Evolutionary conservation across 805 yeast genomes (phyloP).

Genomic region (Lipomyces mesembrius): DNA sequence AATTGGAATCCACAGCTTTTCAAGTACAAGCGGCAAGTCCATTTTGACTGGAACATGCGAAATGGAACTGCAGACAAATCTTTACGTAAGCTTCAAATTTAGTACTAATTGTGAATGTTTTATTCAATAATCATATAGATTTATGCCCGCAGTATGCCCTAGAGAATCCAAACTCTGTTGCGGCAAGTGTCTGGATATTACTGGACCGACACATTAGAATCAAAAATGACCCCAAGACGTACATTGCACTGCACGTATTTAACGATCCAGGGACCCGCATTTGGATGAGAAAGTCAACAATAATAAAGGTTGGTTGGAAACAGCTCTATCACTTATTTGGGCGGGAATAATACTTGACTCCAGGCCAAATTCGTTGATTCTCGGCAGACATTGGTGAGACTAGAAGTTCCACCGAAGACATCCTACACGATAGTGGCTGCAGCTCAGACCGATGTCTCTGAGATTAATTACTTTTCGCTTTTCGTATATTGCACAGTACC

Average conservation of each 20-base stretch:
- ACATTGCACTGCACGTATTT: slow-evolving; percentile 24
- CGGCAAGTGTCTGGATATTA: slow-evolving; percentile 25
- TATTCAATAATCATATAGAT: slow-evolving; percentile 2
- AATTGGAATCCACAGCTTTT: slow-evolving; percentile 61
- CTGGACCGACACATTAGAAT: slow-evolving; percentile 19
- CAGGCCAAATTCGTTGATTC: slow-evolving; percentile 30
- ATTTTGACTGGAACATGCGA: slow-evolving; percentile 26
- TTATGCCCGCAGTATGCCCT: slow-evolving; percentile 29
- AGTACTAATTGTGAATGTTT: neutral
- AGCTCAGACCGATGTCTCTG: slow-evolving; percentile 1
- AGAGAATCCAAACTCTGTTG: slow-evolving; percentile 6
- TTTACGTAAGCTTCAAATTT: slow-evolving; percentile 13
- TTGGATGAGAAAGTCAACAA: slow-evolving; percentile 11
- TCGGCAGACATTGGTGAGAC: slow-evolving; percentile 20
- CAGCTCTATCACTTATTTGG: neutral
- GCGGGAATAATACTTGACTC: neutral
- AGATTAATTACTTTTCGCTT: slow-evolving; percentile 17
- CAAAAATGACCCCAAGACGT: slow-evolving; percentile 14
- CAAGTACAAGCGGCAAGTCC: slow-evolving; percentile 17
- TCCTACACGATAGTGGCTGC: slow-evolving; percentile 22
- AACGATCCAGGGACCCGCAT: slow-evolving; percentile 21
- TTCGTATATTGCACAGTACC: slow-evolving; percentile 30
- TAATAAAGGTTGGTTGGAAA: slow-evolving; percentile 12
- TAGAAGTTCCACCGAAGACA: slow-evolving; percentile 23
- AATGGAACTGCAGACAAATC: slow-evolving; percentile 7